These are phyloP conservation scores for Dioszegia crocea DNA, from an alignment of 768 basidiomycete species.

Conservation along the genomic window DNA sequence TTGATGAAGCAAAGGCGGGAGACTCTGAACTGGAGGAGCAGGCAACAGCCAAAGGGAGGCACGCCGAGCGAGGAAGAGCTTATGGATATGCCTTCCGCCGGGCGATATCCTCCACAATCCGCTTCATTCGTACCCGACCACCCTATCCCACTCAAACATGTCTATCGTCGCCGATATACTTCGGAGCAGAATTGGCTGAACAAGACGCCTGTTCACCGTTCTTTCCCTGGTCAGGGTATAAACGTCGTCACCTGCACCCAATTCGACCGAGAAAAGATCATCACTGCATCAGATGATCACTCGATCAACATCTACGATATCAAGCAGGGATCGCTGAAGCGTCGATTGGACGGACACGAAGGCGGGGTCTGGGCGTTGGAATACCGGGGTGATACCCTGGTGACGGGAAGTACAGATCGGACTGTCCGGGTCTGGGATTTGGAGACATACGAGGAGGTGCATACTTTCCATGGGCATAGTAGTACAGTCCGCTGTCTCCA, in stretches of 20 bases:
- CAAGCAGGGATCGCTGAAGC: conserved; percentile 68
- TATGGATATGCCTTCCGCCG: conserved; percentile 37
- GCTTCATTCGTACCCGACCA: conserved; percentile 3
- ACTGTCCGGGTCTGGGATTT: conserved; percentile 91
- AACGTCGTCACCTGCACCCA: conserved; percentile 90
- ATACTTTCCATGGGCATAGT: conserved; percentile 93
- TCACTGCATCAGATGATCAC: conserved; percentile 95
- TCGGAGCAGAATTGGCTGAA: conserved; percentile 75
- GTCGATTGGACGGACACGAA: conserved; percentile 79
- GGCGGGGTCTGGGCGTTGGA: conserved; percentile 96
- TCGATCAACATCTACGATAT: conserved; percentile 93
- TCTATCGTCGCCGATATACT: conserved; percentile 85
- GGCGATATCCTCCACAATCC: not conserved
- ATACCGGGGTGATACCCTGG: conserved; percentile 61
- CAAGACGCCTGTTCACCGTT: conserved; percentile 60
- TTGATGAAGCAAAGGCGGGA: conserved; percentile 58
- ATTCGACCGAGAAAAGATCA: conserved; percentile 89
- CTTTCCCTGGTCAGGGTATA: conserved; percentile 77
- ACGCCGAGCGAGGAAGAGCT: conserved; percentile 51
- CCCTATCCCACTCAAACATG: conserved; percentile 58
- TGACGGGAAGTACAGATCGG: conserved; percentile 88
- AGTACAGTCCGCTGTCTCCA: conserved; percentile 93
- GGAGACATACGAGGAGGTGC: conserved; percentile 71
- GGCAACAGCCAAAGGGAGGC: conserved; percentile 2
- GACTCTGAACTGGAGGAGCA: conserved; percentile 20